Evolutionary conservation across 1,139 yeast species (phyloP), one percentile per base, ranked within the genome.

Genomic region (Pichia sp.): DNA sequence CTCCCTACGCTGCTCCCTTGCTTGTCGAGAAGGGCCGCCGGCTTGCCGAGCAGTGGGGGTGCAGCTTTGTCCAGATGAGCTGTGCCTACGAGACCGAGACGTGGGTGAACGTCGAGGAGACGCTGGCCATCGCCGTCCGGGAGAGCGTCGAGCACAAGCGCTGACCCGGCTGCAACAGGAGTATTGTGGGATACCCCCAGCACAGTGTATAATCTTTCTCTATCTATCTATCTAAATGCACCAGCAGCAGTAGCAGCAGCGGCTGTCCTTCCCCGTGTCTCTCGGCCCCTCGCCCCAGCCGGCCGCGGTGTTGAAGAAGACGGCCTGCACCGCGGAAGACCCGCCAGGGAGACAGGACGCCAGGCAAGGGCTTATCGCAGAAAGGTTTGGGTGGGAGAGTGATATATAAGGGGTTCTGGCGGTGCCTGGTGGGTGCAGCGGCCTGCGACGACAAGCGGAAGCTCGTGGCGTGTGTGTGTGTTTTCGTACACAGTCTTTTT

Each of bases 51-150:
- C 64, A 71, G 31, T 85, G 92, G 92, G 75, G 77, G 2, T 78
- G 86, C 62, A 84, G 88, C 0, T 87, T 84, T 68, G 73, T 84
- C 10, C 79, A 81, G 2, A 70, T 84, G 10, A 88, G 85, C 62
- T 78, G 75, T 54, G 62, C 64, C 2, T 66, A 66, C 41, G 74
- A 75, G 43, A 72, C 64, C 34, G 74, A 75, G 45, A 72, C 72
- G 19, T 75, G 76, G 61, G 63, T 63, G 13, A 76, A 78, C 54
- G 80, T 82, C 8, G 88, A 85, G 54, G 80, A 77, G 52, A 73
- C 79, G 0, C 60, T 85, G 51, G 76, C 85, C 5, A 66, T 84
- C 55, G 72, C 84, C 70, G 72, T 85, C 1, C 69, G 86, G 58
- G 90, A 85, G 60, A 73, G 84, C 16, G 74, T 80, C 0, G 88